Base-by-base conservation (phyloP, 164 flowering plant genomes). In the Tetracentron sinense region DNA sequence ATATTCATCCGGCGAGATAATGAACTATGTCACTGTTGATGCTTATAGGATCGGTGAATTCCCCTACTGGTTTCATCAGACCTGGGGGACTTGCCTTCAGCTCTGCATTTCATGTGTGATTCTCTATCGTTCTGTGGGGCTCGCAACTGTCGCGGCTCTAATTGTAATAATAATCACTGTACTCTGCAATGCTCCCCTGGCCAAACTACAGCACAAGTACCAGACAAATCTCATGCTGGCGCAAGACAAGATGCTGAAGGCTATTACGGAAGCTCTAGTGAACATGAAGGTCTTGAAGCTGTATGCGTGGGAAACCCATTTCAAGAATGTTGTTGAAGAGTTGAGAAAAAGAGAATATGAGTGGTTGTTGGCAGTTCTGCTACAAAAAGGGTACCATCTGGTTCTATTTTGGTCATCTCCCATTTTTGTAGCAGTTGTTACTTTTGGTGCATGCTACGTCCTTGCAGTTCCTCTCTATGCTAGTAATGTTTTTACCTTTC, bases 301-400 rank as follows among this genome's bases (percentile, higher is more conserved):
- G n/a, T n/a, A n/a, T n/a, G n/a, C 86, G 4, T 82, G 86, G 86
- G 86, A 82, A 35, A 67, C 56, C 47, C 78, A 78, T 73, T 81
- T 83, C 65, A 79, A 76, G 66, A 70, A 71, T 62, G 78, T 66
- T 7, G 66, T 83, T 6, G 80, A 77, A 23, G 65, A 61, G 5
- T 51, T 83, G 63, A 75, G 87, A 64, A 53, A 49, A 7, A 66
- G 51, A 10, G 86, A 82, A 47, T 63, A 63, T 50, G 71, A 61
- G 59, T 80, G 86, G 84, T 27, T 82, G 19, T 60, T 66, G 21
- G 72, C 71, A 20, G 80, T 83, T 35, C 81, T 76, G 73, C 19
- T 73, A 52, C 66, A 65, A 25, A 83, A 55, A 61, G 77, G 75
- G 29, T 81, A 81, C 57, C 65, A 75, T 56, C 42, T 64, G 17